Evolutionary conservation across 805 yeast species (phyloP).

Genomic region (Lipomyces spencermartinsiae): DNA sequence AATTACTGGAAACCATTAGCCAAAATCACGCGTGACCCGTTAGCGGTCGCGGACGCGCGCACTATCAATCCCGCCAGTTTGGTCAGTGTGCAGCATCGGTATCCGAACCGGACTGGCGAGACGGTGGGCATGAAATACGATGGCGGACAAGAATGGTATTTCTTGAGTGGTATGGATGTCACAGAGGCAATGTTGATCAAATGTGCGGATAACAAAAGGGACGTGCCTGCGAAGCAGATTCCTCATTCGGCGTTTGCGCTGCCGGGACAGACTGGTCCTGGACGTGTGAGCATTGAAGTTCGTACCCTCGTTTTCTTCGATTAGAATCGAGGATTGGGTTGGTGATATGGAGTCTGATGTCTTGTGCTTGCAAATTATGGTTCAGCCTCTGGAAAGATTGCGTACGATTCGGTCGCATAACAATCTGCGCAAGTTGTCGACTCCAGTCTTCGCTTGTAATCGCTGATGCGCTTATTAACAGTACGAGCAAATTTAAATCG

Average conservation of each 20-base stretch:
- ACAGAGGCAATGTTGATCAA: constrained; percentile 38
- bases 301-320: constrained; percentile 39
- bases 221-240: constrained; percentile 36
- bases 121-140: constrained; percentile 37
- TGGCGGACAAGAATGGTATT: constrained; percentile 38
- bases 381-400: too few relatives aligned
- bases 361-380: background rate
- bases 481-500: background rate
- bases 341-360: background rate
- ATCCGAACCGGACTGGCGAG: constrained; percentile 38
- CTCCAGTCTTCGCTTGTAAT: too few relatives aligned
- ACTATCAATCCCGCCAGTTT: constrained; percentile 26
- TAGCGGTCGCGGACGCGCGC: constrained; percentile 39
- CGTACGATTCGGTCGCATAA: too few relatives aligned
- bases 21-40: constrained; percentile 36
- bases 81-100: constrained; percentile 36
- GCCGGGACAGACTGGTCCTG: constrained; percentile 33
- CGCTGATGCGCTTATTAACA: too few relatives aligned
- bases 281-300: constrained; percentile 41
- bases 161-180: constrained; percentile 32
- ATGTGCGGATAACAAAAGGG: constrained; percentile 38
- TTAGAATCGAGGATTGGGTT: background rate
- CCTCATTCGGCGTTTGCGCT: constrained; percentile 41
- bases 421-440: too few relatives aligned
- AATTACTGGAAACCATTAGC: constrained; percentile 41